Base-by-base conservation (phyloP, 140 eudicot species). In the Anethum foeniculum region DNA sequence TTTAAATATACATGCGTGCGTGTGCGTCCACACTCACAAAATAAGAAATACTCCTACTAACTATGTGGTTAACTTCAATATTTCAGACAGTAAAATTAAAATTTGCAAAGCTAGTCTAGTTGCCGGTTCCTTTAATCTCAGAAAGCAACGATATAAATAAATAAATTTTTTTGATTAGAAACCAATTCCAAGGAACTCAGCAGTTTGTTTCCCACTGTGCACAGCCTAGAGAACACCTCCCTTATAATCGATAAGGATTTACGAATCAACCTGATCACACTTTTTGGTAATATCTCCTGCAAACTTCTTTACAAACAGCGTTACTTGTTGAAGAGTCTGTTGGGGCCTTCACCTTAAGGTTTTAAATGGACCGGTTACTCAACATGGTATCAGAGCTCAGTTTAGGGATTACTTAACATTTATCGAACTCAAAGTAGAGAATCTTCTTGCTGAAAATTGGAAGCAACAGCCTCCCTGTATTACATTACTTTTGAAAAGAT, bases 401-500 rank as follows among this genome's bases (percentile, higher is more conserved):
- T 34, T 34, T 34, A 34, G 38, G 38, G 38, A 34, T 34, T 34
- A 34, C 38, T 34, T 34, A 34, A 34, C 38, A 34, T 34, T 34
- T 41, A 8, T 52, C 47, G 0, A 34, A 67, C 23, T 30, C 41
- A 27, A 30, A 67, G 43, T 27, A 28, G 3, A 28, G 77, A 21
- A 13, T 73, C 38, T 73, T 74, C 78, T 32, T 36, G 54, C 48
- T 58, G 44, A 58, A 16, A 78, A 60, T 8, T 10, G 71, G 80
- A 54, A 54, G 71, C 81, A 56, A 58, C 49, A 36, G 51, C 81
- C 81, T 78, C 52, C 36, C 9, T 6, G 13, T 23, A 36, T 62
- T 34, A 48, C 54, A 58, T 39, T 19, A 38, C 32, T 58, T 11
- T 46, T 46, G 15, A 9, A 1, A 46, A 46, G 15, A 46, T 10